Conservation (phyloP, 169 alveolate species). For the Plasmodium knowlesi region DNA sequence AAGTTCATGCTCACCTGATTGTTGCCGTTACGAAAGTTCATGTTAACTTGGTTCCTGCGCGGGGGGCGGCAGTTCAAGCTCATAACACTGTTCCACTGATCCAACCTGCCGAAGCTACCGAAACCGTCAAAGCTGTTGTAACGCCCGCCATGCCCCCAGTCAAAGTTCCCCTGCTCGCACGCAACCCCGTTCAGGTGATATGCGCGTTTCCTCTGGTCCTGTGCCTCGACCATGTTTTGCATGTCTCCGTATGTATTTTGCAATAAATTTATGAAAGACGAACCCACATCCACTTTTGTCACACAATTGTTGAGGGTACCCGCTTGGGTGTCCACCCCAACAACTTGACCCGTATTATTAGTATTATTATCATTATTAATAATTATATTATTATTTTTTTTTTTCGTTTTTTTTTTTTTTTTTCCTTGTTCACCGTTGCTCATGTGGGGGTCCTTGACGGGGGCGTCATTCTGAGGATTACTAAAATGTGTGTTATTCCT, state of each 20-base stretch:
- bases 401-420: conserved; percentile 8
- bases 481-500: conserved; percentile 10
- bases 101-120: background rate
- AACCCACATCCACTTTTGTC: conserved; percentile 4
- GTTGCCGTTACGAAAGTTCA: background rate
- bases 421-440: conserved; percentile 11
- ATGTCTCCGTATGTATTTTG: conserved; percentile 24
- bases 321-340: background rate
- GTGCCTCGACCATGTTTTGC: conserved; percentile 3
- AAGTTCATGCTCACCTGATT: background rate
- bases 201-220: background rate
- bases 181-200: conserved; percentile 9
- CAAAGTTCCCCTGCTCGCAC: background rate
- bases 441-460: background rate
- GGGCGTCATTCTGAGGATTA: background rate
- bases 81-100: background rate
- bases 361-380: no score
- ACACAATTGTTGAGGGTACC: conserved; percentile 1
- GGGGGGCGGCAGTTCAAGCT: background rate
- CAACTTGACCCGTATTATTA: background rate
- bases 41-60: background rate
- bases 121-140: background rate
- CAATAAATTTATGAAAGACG: conserved; percentile 17
- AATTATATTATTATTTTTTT: no score
- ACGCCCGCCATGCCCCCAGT: background rate